Evolutionary conservation across 495 filamentous ascomycete species (phyloP).

Genomic region (Chaetomium fimeti): DNA sequence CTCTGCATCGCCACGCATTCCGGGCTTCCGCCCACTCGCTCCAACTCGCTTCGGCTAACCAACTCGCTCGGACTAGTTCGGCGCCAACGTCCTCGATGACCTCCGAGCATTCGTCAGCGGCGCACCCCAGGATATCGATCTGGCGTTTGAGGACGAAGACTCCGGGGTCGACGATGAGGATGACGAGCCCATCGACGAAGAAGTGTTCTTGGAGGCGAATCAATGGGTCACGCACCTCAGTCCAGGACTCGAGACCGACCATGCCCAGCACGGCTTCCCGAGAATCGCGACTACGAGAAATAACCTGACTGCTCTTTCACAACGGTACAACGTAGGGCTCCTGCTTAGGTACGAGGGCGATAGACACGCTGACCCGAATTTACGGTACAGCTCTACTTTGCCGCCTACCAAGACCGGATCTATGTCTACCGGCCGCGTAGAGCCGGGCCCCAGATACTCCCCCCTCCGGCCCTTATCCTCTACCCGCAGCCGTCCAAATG

Average conservation of each 20-base stretch:
- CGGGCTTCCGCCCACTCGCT: neutral
- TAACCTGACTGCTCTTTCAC: slow-evolving; percentile 53
- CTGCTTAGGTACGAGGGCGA: neutral
- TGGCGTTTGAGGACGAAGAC: slow-evolving; percentile 26
- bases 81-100: slow-evolving; percentile 25
- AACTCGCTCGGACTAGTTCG: slow-evolving; percentile 24
- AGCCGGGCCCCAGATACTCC: slow-evolving; percentile 55
- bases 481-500: slow-evolving; percentile 54
- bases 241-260: slow-evolving; percentile 7
- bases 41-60: neutral
- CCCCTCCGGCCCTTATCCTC: slow-evolving; percentile 63
- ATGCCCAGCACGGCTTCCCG: slow-evolving; percentile 33
- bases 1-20: no score
- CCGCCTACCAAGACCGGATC: slow-evolving; percentile 69
- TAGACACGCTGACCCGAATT: slow-evolving; percentile 13
- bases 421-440: slow-evolving; percentile 71
- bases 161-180: slow-evolving; percentile 27
- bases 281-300: slow-evolving; percentile 40
- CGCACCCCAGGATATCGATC: neutral
- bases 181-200: slow-evolving; percentile 4
- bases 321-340: slow-evolving; percentile 44
- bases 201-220: neutral
- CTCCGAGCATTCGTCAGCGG: slow-evolving; percentile 30
- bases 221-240: neutral
- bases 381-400: slow-evolving; percentile 60